Evolutionary conservation across 345 rosid genomes (phyloP).

Genomic region (Populus nigra): DNA sequence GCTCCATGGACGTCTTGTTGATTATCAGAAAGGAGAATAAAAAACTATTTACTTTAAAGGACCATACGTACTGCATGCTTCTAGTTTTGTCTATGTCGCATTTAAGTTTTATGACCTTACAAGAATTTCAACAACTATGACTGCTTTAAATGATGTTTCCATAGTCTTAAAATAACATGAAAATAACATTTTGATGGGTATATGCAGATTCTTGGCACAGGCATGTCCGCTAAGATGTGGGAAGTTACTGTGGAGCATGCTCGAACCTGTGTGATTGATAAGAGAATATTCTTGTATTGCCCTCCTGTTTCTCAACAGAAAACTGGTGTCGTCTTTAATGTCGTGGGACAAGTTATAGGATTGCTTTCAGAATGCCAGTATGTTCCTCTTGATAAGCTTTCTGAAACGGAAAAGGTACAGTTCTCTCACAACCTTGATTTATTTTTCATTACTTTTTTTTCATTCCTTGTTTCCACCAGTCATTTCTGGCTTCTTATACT

Average conservation of each 20-base stretch:
- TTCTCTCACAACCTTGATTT: slow-evolving; percentile 15
- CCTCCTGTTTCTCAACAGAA: slow-evolving; percentile 56
- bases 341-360: slow-evolving; percentile 86
- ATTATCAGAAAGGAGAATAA: neutral
- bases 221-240: slow-evolving; percentile 99
- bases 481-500: slow-evolving; percentile 20
- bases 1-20: neutral
- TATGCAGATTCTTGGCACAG: slow-evolving; percentile 86
- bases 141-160: slow-evolving; percentile 4
- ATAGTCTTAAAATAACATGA: neutral
- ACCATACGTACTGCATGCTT: neutral
- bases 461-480: slow-evolving; percentile 5
- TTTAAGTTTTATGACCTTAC: slow-evolving; percentile 1
- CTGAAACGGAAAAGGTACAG: slow-evolving; percentile 79
- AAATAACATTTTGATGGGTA: slow-evolving; percentile 7
- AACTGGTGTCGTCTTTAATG: slow-evolving; percentile 84
- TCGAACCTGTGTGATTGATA: slow-evolving; percentile 71
- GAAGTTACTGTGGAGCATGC: slow-evolving; percentile 91
- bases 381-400: slow-evolving; percentile 58
- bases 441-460: neutral
- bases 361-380: slow-evolving; percentile 65
- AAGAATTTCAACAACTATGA: neutral
- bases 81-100: slow-evolving; percentile 1
- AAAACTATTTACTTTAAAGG: slow-evolving; percentile 3
- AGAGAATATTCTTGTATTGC: slow-evolving; percentile 55